Conservation (phyloP, 2,329 filamentous ascomycete species). For the Rosellinia necatrix region DNA sequence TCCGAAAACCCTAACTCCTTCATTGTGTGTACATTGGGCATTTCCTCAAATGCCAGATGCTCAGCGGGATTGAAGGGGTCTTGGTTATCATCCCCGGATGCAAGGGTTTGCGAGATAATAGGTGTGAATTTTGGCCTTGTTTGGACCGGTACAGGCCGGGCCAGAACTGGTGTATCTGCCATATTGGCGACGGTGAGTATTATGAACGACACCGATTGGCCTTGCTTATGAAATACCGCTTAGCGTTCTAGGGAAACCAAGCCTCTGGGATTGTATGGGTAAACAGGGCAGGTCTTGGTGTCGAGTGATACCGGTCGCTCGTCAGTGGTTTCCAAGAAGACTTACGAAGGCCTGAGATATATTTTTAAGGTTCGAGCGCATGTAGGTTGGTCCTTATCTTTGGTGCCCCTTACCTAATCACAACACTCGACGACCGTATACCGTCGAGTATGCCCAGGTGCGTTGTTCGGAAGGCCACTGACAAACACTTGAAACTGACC, state of each 20-base stretch:
- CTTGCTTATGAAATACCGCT: too few relatives aligned
- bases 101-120: slow-evolving; percentile 31
- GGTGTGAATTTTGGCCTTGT: slow-evolving; percentile 32
- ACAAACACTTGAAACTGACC: slow-evolving; percentile 26
- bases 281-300: neutral
- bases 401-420: slow-evolving; percentile 14
- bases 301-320: neutral
- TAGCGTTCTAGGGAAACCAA: too few relatives aligned
- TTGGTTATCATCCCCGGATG: slow-evolving; percentile 19
- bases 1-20: slow-evolving; percentile 62
- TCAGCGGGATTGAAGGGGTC: slow-evolving; percentile 56
- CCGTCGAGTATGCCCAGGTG: slow-evolving; percentile 21
- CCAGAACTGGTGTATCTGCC: slow-evolving; percentile 32
- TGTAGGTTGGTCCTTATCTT: slow-evolving; percentile 31
- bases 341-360: slow-evolving; percentile 28
- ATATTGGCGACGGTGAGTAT: slow-evolving; percentile 20
- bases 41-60: slow-evolving; percentile 59
- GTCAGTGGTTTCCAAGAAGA: neutral
- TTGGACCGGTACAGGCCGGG: slow-evolving; percentile 12
- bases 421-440: neutral
- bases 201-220: too few relatives aligned
- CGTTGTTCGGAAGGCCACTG: slow-evolving; percentile 10
- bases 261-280: too few relatives aligned
- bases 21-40: slow-evolving; percentile 61
- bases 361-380: slow-evolving; percentile 1